Evolutionary conservation across 1,284 basidiomycete genomes (phyloP).

Genomic region (Laetiporus sulphureus): DNA sequence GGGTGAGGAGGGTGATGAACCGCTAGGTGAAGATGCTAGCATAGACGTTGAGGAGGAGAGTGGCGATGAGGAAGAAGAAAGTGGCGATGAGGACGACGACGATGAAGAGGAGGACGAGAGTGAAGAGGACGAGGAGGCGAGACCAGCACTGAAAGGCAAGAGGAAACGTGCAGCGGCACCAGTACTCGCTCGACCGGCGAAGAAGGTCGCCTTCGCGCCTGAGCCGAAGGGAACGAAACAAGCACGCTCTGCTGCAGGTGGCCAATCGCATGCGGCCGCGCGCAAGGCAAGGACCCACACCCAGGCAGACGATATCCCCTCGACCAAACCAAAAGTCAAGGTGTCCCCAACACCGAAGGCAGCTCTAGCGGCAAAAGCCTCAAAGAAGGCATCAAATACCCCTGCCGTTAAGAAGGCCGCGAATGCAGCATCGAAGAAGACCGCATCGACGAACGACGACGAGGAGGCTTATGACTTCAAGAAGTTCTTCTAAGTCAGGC

Average conservation of each 20-base stretch:
- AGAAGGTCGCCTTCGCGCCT: slow-evolving; percentile 42
- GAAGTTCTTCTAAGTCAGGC: slow-evolving; percentile 43
- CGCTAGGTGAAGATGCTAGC: slow-evolving; percentile 17
- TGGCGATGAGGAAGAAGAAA: slow-evolving; percentile 14
- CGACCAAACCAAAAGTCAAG: slow-evolving; percentile 4
- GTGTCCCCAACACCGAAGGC: slow-evolving; percentile 10
- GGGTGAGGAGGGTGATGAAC: too few relatives aligned
- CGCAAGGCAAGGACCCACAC: slow-evolving; percentile 16
- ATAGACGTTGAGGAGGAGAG: slow-evolving; percentile 17
- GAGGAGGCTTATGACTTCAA: slow-evolving; percentile 47
- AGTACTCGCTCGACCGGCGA: slow-evolving; percentile 31
- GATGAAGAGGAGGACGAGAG: slow-evolving; percentile 31
- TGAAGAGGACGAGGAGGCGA: slow-evolving; percentile 18
- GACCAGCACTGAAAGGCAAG: slow-evolving; percentile 31
- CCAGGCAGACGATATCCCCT: slow-evolving; percentile 2
- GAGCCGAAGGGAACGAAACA: slow-evolving; percentile 29
- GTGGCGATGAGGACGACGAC: too few relatives aligned
- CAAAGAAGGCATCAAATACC: slow-evolving; percentile 5
- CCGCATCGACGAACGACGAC: slow-evolving; percentile 17
- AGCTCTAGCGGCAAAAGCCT: not conserved
- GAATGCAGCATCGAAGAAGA: slow-evolving; percentile 22
- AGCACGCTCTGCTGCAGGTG: slow-evolving; percentile 22
- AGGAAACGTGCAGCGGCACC: slow-evolving; percentile 36
- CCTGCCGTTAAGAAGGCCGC: slow-evolving; percentile 21
- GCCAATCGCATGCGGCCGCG: slow-evolving; percentile 9